Evolutionary conservation across 2,329 filamentous ascomycete species (phyloP).

Genomic region (Penicillium brevicompactum): DNA sequence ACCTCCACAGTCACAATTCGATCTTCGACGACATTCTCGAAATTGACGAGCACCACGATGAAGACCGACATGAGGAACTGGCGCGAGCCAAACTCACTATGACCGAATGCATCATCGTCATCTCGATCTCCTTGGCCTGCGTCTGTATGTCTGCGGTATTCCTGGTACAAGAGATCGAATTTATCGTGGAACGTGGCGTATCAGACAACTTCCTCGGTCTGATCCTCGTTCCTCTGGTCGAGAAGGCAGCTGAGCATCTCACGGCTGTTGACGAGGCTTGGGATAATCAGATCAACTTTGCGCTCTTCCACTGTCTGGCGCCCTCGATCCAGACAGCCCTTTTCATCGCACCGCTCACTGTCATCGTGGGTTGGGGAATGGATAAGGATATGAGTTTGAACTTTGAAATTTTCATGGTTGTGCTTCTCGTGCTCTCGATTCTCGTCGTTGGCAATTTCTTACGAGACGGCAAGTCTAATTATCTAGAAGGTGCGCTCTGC

Average conservation of each 20-base stretch:
- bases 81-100: slow-evolving; percentile 71
- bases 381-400: slow-evolving; percentile 72
- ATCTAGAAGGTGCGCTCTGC: slow-evolving; percentile 81
- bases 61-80: slow-evolving; percentile 63
- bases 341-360: slow-evolving; percentile 80
- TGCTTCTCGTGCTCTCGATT: slow-evolving; percentile 79
- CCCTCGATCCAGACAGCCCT: slow-evolving; percentile 87
- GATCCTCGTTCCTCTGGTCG: slow-evolving; percentile 77
- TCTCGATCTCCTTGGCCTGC: slow-evolving; percentile 65
- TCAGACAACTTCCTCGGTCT: slow-evolving; percentile 67
- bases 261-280: slow-evolving; percentile 84
- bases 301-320: slow-evolving; percentile 80
- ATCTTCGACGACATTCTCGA: slow-evolving; percentile 76
- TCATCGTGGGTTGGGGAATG: slow-evolving; percentile 82
- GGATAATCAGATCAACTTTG: slow-evolving; percentile 71
- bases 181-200: slow-evolving; percentile 57
- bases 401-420: slow-evolving; percentile 85
- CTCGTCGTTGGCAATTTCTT: slow-evolving; percentile 86
- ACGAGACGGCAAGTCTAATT: slow-evolving; percentile 85
- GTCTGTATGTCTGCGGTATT: slow-evolving; percentile 75
- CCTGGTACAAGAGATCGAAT: slow-evolving; percentile 71
- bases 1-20: slow-evolving; percentile 74
- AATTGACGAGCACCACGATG: slow-evolving; percentile 68
- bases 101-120: slow-evolving; percentile 69
- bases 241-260: slow-evolving; percentile 84